Percentiles rank a stretch among this genome's conserved stretches.
Evolutionary conservation across 2,329 filamentous ascomycete species (phyloP).

Genomic region (Exophiala xenobiotica): DNA sequence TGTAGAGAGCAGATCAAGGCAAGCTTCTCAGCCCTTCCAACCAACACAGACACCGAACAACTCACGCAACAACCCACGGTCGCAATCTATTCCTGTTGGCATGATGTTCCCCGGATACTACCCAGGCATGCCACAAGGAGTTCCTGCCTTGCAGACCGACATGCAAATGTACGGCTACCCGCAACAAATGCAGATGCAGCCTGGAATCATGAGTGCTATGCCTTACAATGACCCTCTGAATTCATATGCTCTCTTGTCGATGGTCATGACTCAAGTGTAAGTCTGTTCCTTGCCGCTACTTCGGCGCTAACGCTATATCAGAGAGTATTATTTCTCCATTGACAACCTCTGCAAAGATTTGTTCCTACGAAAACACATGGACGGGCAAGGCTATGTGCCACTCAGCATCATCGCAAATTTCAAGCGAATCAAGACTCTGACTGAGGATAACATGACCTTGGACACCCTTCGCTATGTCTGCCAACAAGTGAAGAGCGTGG

Average conservation of each 20-base stretch:
- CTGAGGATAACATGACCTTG: slow-evolving; percentile 57
- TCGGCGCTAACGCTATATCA: slow-evolving; percentile 39
- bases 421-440: slow-evolving; percentile 74
- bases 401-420: slow-evolving; percentile 80
- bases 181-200: slow-evolving; percentile 46
- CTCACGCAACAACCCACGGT: slow-evolving; percentile 53
- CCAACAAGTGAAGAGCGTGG: slow-evolving; percentile 68
- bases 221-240: slow-evolving; percentile 60
- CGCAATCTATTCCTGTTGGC: slow-evolving; percentile 59
- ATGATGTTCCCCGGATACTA: slow-evolving; percentile 28
- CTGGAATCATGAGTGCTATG: slow-evolving; percentile 54
- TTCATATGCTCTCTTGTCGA: slow-evolving; percentile 55
- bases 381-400: slow-evolving; percentile 87
- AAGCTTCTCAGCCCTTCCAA: slow-evolving; percentile 35
- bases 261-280: slow-evolving; percentile 62
- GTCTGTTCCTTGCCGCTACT: slow-evolving; percentile 28
- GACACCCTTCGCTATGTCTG: slow-evolving; percentile 74
- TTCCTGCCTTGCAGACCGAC: slow-evolving; percentile 32
- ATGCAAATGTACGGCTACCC: slow-evolving; percentile 47
- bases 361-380: slow-evolving; percentile 87
- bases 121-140: slow-evolving; percentile 30
- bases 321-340: slow-evolving; percentile 96
- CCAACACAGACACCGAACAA: slow-evolving; percentile 16
- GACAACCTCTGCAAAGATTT: slow-evolving; percentile 94
- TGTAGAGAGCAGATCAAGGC: slow-evolving; percentile 41